A percentile compares a stretch with the other conserved stretches of the same genome.
These are phyloP conservation scores for Solanum chacoense DNA, from an alignment of 305 asterid species.

Conservation along the genomic window DNA sequence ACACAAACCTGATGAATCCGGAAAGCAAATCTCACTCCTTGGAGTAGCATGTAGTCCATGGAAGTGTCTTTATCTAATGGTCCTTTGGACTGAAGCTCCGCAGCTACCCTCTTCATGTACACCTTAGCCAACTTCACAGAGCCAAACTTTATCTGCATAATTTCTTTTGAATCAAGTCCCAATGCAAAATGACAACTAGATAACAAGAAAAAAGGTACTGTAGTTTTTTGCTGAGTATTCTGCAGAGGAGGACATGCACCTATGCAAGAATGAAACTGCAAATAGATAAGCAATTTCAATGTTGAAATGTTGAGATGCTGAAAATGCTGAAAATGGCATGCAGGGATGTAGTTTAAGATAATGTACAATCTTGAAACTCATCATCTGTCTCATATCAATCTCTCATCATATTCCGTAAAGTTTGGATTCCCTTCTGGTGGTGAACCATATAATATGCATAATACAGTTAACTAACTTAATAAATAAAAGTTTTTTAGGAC, in stretches of 20 bases:
- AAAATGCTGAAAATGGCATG: not conserved
- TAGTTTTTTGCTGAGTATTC: not conserved
- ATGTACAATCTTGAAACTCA: not conserved
- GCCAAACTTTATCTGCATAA: constrained; percentile 68
- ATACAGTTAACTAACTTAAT: not conserved
- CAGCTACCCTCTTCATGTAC: constrained; percentile 89
- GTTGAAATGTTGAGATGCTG: not conserved
- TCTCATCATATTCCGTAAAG: not conserved
- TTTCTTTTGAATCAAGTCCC: not conserved
- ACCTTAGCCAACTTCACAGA: constrained; percentile 80
- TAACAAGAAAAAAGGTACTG: not conserved
- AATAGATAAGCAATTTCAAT: not conserved
- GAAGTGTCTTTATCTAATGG: constrained; percentile 77
- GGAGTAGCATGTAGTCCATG: constrained; percentile 83
- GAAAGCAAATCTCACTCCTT: constrained; percentile 94
- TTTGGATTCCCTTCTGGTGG: not conserved
- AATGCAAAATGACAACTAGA: not conserved
- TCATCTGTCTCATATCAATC: not conserved
- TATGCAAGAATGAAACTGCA: not conserved
- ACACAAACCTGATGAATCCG: constrained; percentile 83
- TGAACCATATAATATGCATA: not conserved
- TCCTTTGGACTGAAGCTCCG: constrained; percentile 71
- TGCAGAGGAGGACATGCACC: not conserved
- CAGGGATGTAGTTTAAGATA: not conserved
- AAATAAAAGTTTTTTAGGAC: not conserved